Evolutionary conservation across 768 basidiomycete genomes (phyloP).

Genomic region (Russula sp.): DNA sequence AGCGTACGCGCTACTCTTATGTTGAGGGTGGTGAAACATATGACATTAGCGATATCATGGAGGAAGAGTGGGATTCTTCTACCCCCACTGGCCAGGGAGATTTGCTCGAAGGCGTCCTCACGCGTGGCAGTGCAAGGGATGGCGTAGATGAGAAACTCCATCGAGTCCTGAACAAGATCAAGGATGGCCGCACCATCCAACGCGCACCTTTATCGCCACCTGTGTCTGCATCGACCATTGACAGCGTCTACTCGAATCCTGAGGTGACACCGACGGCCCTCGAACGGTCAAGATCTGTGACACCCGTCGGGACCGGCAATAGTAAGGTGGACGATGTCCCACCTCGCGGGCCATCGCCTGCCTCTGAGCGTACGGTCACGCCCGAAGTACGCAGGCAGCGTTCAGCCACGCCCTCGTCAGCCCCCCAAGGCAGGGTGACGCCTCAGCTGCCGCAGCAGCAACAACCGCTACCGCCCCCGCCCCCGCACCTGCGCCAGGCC

Average conservation of each 20-base stretch:
- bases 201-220: constrained; percentile 26
- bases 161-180: constrained; percentile 70
- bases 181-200: constrained; percentile 47
- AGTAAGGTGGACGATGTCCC: constrained; percentile 15
- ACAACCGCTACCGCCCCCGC: background rate
- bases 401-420: constrained; percentile 14
- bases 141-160: constrained; percentile 64
- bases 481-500: constrained; percentile 18
- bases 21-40: constrained; percentile 89
- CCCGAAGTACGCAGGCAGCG: constrained; percentile 15
- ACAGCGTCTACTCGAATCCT: constrained; percentile 46
- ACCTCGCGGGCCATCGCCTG: constrained; percentile 29
- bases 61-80: constrained; percentile 69
- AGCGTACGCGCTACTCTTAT: constrained; percentile 88
- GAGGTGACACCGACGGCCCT: constrained; percentile 31
- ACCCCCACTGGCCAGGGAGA: constrained; percentile 43
- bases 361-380: constrained; percentile 30
- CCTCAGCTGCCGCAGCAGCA: constrained; percentile 3
- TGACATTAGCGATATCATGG: constrained; percentile 91
- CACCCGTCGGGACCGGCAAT: constrained; percentile 18
- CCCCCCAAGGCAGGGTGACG: constrained; percentile 8
- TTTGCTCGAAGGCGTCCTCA: constrained; percentile 60
- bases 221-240: constrained; percentile 24
- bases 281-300: constrained; percentile 26
- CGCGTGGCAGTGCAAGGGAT: constrained; percentile 43